Evolutionary conservation across 805 yeast species (phyloP).

Genomic region (Zygotorulaspora danielsina): DNA sequence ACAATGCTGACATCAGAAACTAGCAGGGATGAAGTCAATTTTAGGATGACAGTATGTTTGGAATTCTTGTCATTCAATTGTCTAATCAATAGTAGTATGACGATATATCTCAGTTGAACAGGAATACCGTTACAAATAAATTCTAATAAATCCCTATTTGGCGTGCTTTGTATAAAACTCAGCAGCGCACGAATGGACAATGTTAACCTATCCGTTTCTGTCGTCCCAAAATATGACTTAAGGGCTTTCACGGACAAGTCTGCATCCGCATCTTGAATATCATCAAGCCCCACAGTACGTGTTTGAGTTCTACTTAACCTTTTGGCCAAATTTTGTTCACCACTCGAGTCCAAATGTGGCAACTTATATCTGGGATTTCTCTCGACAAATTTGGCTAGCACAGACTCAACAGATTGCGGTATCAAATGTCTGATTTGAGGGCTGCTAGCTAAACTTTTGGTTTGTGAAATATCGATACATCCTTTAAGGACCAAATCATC

Average conservation of each 20-base stretch:
- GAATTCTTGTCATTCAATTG: constrained; percentile 25
- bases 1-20: constrained; percentile 77
- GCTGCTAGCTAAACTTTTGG: constrained; percentile 28
- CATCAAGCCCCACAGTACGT: constrained; percentile 26
- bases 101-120: constrained; percentile 67
- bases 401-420: constrained; percentile 23
- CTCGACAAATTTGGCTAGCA: constrained; percentile 29
- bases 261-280: constrained; percentile 20
- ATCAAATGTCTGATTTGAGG: constrained; percentile 30
- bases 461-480: constrained; percentile 31
- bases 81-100: constrained; percentile 47
- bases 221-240: constrained; percentile 58
- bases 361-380: constrained; percentile 24
- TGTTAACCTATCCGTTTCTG: constrained; percentile 56
- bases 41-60: constrained; percentile 36
- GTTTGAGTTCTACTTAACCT: constrained; percentile 34
- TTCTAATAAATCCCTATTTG: constrained; percentile 46
- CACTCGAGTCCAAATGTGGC: constrained; percentile 11
- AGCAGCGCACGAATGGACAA: constrained; percentile 52
- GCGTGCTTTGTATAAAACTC: constrained; percentile 38
- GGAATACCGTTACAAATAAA: constrained; percentile 74
- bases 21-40: constrained; percentile 54
- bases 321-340: constrained; percentile 19
- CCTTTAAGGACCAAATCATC: constrained; percentile 32
- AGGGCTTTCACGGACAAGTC: constrained; percentile 43